Percentiles rank a stretch among this genome's conserved stretches.
Conservation (phyloP, 176 grass and related monocot species). For the Avena eriantha region DNA sequence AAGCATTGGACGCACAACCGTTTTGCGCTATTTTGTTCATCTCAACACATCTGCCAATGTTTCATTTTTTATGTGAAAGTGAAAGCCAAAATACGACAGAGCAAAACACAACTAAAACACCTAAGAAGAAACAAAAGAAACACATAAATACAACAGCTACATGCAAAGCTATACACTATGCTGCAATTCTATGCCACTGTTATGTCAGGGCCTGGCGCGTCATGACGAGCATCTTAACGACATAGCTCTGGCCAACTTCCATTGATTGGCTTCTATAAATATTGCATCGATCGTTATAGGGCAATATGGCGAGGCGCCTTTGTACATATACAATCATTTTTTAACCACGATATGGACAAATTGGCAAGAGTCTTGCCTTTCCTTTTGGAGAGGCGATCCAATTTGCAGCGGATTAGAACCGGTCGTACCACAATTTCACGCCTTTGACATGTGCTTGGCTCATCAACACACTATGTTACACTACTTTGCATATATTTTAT, state of each 20-base stretch:
- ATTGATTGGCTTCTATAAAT: too few relatives aligned
- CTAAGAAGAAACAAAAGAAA: background rate
- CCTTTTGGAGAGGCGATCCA: background rate
- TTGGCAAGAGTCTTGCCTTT: too few relatives aligned
- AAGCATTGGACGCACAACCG: too few relatives aligned
- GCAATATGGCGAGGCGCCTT: background rate
- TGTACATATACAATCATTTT: too few relatives aligned
- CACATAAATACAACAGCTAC: background rate
- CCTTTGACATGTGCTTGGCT: background rate
- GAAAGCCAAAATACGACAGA: too few relatives aligned
- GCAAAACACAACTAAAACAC: too few relatives aligned
- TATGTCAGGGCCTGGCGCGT: background rate
- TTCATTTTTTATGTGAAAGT: too few relatives aligned
- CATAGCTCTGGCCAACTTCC: too few relatives aligned
- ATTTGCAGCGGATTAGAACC: background rate
- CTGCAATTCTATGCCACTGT: background rate
- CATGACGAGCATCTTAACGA: background rate
- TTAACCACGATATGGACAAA: too few relatives aligned
- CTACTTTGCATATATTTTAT: background rate
- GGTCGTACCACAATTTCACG: background rate
- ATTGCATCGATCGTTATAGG: background rate
- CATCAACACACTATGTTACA: background rate
- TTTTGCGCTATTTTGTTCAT: too few relatives aligned
- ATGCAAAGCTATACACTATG: background rate
- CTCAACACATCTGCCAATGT: too few relatives aligned